Percentiles rank a stretch among this genome's conserved stretches.
Evolutionary conservation across 768 basidiomycete species (phyloP).

Genomic region (Pulveroboletus sp.): DNA sequence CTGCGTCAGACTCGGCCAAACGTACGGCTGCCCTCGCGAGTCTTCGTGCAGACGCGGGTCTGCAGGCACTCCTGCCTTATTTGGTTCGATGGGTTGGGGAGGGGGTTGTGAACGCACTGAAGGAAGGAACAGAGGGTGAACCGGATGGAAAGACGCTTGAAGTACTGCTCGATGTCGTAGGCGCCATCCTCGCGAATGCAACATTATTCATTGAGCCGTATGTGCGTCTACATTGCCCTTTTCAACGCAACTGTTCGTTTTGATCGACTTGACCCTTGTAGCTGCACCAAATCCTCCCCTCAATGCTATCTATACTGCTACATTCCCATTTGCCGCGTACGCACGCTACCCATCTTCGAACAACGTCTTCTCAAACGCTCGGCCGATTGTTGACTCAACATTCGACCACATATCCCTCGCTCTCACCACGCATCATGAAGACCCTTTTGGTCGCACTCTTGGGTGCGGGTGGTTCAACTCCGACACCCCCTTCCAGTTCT

Average conservation of each 20-base stretch:
- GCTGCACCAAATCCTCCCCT: slow-evolving; percentile 95
- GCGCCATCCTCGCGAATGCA: slow-evolving; percentile 81
- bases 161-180: slow-evolving; percentile 79
- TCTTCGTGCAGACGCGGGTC: slow-evolving; percentile 82
- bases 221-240: slow-evolving; percentile 48
- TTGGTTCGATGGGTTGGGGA: slow-evolving; percentile 94
- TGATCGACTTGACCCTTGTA: slow-evolving; percentile 30
- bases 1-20: slow-evolving; percentile 57
- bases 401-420: slow-evolving; percentile 84
- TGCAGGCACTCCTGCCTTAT: slow-evolving; percentile 90
- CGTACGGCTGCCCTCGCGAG: slow-evolving; percentile 89
- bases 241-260: neutral
- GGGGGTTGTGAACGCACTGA: slow-evolving; percentile 67
- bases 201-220: slow-evolving; percentile 96
- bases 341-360: slow-evolving; percentile 69
- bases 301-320: slow-evolving; percentile 87
- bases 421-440: slow-evolving; percentile 89
- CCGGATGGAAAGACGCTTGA: slow-evolving; percentile 71
- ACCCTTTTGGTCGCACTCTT: slow-evolving; percentile 87
- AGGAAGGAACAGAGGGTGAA: slow-evolving; percentile 49
- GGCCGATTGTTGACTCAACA: slow-evolving; percentile 79
- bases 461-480: slow-evolving; percentile 18
- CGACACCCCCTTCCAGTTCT: slow-evolving; percentile 10
- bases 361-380: slow-evolving; percentile 79
- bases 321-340: slow-evolving; percentile 79